Percentiles rank a stretch among this genome's conserved stretches.
phyloP scores from a whole-genome alignment of 2,329 filamentous ascomycete genomes.

The Periconia sp. region DNA sequence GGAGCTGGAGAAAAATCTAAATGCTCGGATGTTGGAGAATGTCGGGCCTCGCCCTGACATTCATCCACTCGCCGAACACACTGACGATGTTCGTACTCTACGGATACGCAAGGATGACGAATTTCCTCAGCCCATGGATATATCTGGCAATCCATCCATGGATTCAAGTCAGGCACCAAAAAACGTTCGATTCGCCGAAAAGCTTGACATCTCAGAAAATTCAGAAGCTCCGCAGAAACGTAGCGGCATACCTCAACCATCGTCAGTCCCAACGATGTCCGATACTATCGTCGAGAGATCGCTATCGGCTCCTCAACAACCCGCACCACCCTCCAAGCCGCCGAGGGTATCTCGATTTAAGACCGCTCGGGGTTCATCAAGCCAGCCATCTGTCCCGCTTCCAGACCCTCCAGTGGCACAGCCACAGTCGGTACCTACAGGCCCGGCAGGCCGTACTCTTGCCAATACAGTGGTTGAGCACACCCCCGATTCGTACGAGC shows the following conservation, averaged over 20 bases:
- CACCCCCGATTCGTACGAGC: constrained; percentile 36
- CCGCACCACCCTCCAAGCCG: constrained; percentile 27
- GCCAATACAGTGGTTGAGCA: constrained; percentile 66
- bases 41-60: constrained; percentile 57
- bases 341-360: constrained; percentile 52
- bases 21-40: constrained; percentile 63
- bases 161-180: constrained; percentile 19
- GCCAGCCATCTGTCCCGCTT: constrained; percentile 18
- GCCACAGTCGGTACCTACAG: constrained; percentile 41
- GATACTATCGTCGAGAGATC: constrained; percentile 44
- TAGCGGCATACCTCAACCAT: no score
- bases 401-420: constrained; percentile 31
- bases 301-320: constrained; percentile 13
- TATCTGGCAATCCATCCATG: constrained; percentile 11
- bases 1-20: constrained; percentile 80
- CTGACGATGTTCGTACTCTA: constrained; percentile 65
- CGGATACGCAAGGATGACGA: constrained; percentile 50
- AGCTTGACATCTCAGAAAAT: constrained; percentile 66
- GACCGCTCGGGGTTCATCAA: constrained; percentile 31
- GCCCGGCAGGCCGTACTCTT: constrained; percentile 58
- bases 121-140: constrained; percentile 31
- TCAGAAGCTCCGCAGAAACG: no score
- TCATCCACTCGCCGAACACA: constrained; percentile 50
- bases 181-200: constrained; percentile 76
- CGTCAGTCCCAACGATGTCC: constrained; percentile 37